Conservation (phyloP, 768 basidiomycete species). For the Chiua virens region DNA sequence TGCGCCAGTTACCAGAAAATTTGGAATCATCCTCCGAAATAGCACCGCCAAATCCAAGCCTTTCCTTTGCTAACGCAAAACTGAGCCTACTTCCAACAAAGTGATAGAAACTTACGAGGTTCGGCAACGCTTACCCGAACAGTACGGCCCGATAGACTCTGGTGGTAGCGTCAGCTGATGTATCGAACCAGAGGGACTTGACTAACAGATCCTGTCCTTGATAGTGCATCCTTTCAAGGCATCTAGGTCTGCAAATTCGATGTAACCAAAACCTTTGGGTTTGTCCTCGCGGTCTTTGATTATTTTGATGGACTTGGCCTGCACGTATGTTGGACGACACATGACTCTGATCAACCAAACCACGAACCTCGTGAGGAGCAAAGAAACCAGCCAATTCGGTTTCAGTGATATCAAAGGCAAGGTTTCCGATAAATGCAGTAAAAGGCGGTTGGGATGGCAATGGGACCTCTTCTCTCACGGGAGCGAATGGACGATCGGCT, state of each 20-base stretch:
- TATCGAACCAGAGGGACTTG: background rate
- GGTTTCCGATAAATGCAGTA: slow-evolving; percentile 96
- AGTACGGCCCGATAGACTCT: slow-evolving; percentile 75
- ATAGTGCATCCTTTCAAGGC: slow-evolving; percentile 82
- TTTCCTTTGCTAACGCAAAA: slow-evolving; percentile 67
- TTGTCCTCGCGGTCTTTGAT: slow-evolving; percentile 92
- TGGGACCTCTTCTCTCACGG: slow-evolving; percentile 89
- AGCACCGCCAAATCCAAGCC: slow-evolving; percentile 52
- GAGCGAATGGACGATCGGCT: slow-evolving; percentile 58
- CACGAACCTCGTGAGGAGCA: slow-evolving; percentile 53
- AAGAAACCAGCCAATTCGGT: slow-evolving; percentile 82
- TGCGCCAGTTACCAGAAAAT: slow-evolving; percentile 82
- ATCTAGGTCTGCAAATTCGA: slow-evolving; percentile 89
- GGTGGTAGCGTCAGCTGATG: background rate
- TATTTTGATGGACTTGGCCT: slow-evolving; percentile 88
- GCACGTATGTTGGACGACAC: background rate
- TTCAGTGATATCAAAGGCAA: slow-evolving; percentile 91
- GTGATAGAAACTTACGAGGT: slow-evolving; percentile 66
- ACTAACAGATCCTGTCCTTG: slow-evolving; percentile 67
- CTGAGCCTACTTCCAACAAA: slow-evolving; percentile 9
- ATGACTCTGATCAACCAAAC: background rate
- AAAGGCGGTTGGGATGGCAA: slow-evolving; percentile 93
- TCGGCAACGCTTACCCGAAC: slow-evolving; percentile 95
- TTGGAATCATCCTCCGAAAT: slow-evolving; percentile 70
- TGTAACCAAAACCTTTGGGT: slow-evolving; percentile 97